A percentile compares a stretch with the other conserved stretches of the same genome.
Conservation (phyloP, 148 eudicot species). For the Silene latifolia region DNA sequence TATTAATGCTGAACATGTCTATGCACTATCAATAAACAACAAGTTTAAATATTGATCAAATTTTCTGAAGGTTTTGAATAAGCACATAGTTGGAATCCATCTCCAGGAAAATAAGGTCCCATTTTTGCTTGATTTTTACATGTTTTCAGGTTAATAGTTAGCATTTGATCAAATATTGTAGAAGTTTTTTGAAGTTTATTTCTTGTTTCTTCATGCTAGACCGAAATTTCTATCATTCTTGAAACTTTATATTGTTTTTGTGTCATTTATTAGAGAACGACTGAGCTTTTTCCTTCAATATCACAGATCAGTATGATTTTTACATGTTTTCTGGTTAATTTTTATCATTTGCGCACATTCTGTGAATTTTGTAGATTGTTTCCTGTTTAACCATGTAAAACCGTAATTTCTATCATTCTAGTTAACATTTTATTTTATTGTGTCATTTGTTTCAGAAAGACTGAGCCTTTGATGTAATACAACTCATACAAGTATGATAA, state of each 20-base stretch:
- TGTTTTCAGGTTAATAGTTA: background rate
- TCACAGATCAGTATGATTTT: too few species aligned
- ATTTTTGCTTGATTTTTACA: background rate
- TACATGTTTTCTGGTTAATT: background rate
- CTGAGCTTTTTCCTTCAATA: too few species aligned
- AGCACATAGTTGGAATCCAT: background rate
- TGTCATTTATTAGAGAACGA: background rate
- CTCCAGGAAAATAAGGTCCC: background rate
- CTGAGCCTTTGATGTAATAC: background rate
- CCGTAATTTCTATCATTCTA: background rate
- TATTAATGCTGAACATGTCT: constrained; percentile 2
- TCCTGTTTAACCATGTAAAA: background rate
- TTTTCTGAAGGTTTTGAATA: background rate
- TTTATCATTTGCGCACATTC: background rate
- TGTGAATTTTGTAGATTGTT: background rate
- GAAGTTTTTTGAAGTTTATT: background rate
- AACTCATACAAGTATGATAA: background rate
- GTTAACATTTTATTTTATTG: background rate
- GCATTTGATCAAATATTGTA: background rate
- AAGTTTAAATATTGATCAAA: background rate
- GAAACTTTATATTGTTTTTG: background rate
- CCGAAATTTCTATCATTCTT: background rate
- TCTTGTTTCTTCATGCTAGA: background rate
- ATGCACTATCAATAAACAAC: background rate
- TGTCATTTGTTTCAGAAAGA: background rate